Percentiles rank a stretch among this genome's conserved stretches.
Evolutionary conservation across 179 eudicot species (phyloP).

Genomic region (Pouteria campechiana): DNA sequence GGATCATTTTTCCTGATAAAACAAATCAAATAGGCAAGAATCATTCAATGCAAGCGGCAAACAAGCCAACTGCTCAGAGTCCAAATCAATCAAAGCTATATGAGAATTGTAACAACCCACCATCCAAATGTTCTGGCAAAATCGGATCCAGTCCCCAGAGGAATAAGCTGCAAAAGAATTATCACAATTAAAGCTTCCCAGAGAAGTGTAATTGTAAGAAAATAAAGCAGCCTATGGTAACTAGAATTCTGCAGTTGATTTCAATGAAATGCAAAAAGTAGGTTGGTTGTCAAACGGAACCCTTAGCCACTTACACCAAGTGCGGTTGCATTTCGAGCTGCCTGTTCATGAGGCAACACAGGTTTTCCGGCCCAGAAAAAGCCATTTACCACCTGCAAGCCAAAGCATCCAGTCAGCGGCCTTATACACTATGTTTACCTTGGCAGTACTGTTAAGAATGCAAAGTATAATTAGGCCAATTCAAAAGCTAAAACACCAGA

Average conservation of each 20-base stretch:
- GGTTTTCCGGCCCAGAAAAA: conserved; percentile 69
- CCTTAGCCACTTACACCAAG: conserved; percentile 60
- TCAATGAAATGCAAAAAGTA: no score
- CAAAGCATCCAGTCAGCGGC: neutral
- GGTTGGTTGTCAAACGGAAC: no score
- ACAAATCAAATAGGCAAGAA: conserved; percentile 4
- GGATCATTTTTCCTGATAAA: conserved; percentile 82
- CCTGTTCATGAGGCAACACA: conserved; percentile 24
- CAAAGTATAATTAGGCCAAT: no score
- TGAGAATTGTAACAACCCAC: conserved; percentile 33
- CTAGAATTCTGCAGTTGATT: no score
- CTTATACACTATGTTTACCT: no score
- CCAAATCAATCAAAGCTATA: neutral
- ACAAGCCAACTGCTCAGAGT: neutral
- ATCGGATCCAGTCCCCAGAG: conserved; percentile 98
- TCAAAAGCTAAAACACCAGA: no score
- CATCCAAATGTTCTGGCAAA: conserved; percentile 91
- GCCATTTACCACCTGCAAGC: conserved; percentile 76
- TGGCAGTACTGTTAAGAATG: no score
- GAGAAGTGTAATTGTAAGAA: no score
- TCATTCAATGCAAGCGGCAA: conserved; percentile 1
- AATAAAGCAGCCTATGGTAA: no score
- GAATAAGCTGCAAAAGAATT: conserved; percentile 61
- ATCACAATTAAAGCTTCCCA: conserved; percentile 5
- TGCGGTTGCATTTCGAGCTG: conserved; percentile 37